These are phyloP conservation scores for Russula foetens DNA, from an alignment of 768 basidiomycete species.

Conservation along the genomic window DNA sequence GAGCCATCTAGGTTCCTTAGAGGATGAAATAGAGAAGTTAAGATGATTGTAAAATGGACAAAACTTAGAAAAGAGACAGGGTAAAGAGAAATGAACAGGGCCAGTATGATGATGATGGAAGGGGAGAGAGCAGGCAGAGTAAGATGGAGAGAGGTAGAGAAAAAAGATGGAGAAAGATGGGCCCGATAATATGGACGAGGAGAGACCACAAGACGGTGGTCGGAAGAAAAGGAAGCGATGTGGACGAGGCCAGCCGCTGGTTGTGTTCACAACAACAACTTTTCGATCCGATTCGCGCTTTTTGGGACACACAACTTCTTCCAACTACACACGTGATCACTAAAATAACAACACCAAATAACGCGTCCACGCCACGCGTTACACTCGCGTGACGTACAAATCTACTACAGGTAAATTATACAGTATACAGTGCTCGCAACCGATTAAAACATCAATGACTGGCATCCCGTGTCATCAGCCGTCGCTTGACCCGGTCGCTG, in stretches of 20 bases:
- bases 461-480: no score
- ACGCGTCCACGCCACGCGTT: constrained; percentile 17
- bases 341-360: constrained; percentile 18
- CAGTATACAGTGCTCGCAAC: no score
- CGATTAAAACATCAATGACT: no score
- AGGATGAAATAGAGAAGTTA: constrained; percentile 10
- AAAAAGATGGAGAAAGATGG: background rate
- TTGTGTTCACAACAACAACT: constrained; percentile 14
- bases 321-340: constrained; percentile 20
- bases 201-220: constrained; percentile 8
- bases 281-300: background rate
- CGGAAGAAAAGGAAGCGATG: constrained; percentile 3
- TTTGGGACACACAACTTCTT: constrained; percentile 12
- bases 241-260: constrained; percentile 21
- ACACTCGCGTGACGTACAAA: constrained; percentile 10
- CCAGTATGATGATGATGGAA: background rate
- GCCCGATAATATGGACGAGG: constrained; percentile 10
- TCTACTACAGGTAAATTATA: background rate
- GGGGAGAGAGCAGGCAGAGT: background rate
- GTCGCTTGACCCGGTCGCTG: no score
- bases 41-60: constrained; percentile 9
- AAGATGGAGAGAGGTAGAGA: background rate
- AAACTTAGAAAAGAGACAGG: constrained; percentile 8
- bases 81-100: constrained; percentile 13
- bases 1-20: constrained; percentile 20